Base-by-base conservation (phyloP, 2,329 filamentous ascomycete species). In the Xylariaceae sp. region DNA sequence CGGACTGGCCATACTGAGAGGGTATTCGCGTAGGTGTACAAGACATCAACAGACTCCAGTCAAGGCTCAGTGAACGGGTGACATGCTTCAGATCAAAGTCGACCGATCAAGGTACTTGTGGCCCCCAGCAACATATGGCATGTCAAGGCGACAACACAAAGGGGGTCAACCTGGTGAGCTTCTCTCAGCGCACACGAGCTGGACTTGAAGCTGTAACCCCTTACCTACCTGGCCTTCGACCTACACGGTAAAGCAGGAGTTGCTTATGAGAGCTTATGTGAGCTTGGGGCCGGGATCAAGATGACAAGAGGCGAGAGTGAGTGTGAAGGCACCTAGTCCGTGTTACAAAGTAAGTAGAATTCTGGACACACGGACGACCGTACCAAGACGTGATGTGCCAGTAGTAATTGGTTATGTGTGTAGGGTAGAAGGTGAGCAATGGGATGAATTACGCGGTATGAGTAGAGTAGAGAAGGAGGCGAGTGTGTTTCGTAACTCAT, bases 1-100 rank as follows among this genome's bases (percentile, higher is more conserved):
- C 34, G 59, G 45, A 51, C 57, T 64, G 52, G 63, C 63, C 63
- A 64, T 64, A 23, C 47, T 61, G 63, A 34, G 47, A 47, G 50
- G 51, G 53, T 55, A 47, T 41, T 35, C 49, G 47, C 8, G 47
- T 35, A 15, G 49, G 45, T 35, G 54, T 45, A 55, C 49, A 39
- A 41, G 18, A 58, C 52, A 52, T 58, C 61, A 56, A 62, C 23
- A 58, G 56, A 59, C 62, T 61, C 58, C 55, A 56, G 56, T 30
- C 18, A 48, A 47, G 51, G 37, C 37, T 41, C 45, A 35, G 53
- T 47, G 51, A 23, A 57, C 55, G 34, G 45, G 50, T 51, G 53
- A 44, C 61, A 61, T 63, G 49, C 37, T 60, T 63, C 51, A 62
- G 47, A 57, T 56, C 45, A 18, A 48, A 57, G 30, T 30, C 37